phyloP scores from a whole-genome alignment of 2,329 filamentous ascomycete species.

The Phialocephala sp. region DNA sequence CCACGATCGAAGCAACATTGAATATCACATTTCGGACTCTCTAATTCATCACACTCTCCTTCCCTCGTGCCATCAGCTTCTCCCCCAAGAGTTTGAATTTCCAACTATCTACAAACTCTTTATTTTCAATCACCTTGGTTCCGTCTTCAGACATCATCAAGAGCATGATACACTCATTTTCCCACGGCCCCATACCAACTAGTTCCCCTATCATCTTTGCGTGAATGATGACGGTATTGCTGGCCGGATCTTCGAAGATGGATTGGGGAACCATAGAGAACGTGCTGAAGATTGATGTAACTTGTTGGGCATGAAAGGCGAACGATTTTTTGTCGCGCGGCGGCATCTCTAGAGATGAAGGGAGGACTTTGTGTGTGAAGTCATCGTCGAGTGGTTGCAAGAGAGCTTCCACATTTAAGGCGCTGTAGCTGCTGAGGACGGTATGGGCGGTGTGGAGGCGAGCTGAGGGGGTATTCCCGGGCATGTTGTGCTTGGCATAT shows the following conservation, averaged over 20 bases:
- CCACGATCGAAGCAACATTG: not conserved
- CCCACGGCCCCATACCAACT: not conserved
- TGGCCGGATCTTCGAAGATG: slow-evolving; percentile 43
- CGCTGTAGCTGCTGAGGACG: slow-evolving; percentile 48
- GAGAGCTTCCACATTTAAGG: slow-evolving; percentile 47
- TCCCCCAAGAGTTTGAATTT: slow-evolving; percentile 50
- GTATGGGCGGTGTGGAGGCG: slow-evolving; percentile 7
- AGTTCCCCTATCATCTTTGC: slow-evolving; percentile 42
- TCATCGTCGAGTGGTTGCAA: slow-evolving; percentile 43
- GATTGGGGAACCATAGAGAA: slow-evolving; percentile 49
- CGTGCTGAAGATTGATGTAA: slow-evolving; percentile 49
- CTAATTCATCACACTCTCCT: slow-evolving; percentile 40
- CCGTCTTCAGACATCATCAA: slow-evolving; percentile 13
- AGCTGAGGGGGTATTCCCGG: not conserved
- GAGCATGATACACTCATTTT: slow-evolving; percentile 11
- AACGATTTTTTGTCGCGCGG: slow-evolving; percentile 46
- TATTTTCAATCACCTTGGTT: not conserved
- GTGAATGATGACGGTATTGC: slow-evolving; percentile 47
- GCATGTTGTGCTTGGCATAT: not conserved
- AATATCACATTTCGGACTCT: slow-evolving; percentile 35
- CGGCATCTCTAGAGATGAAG: slow-evolving; percentile 48
- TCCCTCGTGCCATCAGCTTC: slow-evolving; percentile 45
- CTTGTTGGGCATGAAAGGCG: slow-evolving; percentile 46
- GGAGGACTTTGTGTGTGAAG: slow-evolving; percentile 50
- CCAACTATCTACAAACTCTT: slow-evolving; percentile 13